phyloP scores from a whole-genome alignment of 768 basidiomycete genomes.

The Suillus spraguei region DNA sequence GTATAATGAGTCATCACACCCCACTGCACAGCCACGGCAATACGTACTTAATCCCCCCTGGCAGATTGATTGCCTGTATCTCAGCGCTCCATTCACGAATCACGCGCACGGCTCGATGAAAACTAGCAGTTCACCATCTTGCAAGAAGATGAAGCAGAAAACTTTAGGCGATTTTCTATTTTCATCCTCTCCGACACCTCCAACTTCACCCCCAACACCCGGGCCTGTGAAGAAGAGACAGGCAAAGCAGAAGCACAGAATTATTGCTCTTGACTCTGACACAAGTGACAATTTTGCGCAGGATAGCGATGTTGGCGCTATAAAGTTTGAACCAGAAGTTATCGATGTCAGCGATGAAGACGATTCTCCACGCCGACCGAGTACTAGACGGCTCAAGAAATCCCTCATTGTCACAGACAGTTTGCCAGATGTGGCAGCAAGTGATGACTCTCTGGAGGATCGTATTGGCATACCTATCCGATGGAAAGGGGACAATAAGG shows the following conservation, averaged over 20 bases:
- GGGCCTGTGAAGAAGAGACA: conserved; percentile 9
- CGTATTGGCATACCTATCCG: conserved; percentile 18
- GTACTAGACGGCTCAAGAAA: conserved; percentile 18
- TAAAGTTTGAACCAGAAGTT: conserved; percentile 48
- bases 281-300: conserved; percentile 27
- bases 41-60: not conserved
- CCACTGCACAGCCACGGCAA: not conserved
- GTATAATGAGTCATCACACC: conserved; percentile 2
- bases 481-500: conserved; percentile 22
- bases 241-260: conserved; percentile 21
- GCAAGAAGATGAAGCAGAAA: conserved; percentile 43
- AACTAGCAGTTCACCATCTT: conserved; percentile 16
- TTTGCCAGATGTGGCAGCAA: conserved; percentile 17
- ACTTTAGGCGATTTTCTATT: conserved; percentile 41
- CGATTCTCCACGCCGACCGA: conserved; percentile 27
- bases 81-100: not conserved
- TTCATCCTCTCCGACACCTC: conserved; percentile 30
- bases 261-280: conserved; percentile 17
- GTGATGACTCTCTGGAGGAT: conserved; percentile 29
- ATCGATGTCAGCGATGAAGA: conserved; percentile 27
- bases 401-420: conserved; percentile 18
- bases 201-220: conserved; percentile 19
- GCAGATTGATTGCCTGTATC: not conserved
- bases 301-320: conserved; percentile 51
- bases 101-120: conserved; percentile 16